Percentiles rank a stretch among this genome's conserved stretches.
Evolutionary conservation across 2,329 filamentous ascomycete species (phyloP).

Genomic region (Fusarium burgessii): DNA sequence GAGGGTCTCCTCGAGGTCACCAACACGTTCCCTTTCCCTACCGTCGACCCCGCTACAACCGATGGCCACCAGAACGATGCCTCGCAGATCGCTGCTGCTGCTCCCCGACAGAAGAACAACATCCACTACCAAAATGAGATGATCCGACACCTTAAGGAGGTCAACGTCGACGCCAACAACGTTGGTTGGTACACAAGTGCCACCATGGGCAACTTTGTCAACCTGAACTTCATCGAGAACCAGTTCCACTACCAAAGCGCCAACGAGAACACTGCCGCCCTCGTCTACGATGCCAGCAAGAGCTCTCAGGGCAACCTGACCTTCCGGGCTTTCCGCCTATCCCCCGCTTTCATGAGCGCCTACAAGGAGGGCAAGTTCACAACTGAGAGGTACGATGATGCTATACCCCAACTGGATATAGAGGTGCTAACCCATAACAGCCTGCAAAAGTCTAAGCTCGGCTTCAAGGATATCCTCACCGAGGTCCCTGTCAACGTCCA

Average conservation of each 20-base stretch:
- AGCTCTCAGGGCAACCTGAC: slow-evolving; percentile 93
- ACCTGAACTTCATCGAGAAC: slow-evolving; percentile 95
- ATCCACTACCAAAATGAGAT: slow-evolving; percentile 92
- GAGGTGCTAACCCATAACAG: slow-evolving; percentile 59
- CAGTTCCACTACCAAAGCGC: slow-evolving; percentile 97
- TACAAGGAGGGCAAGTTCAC: slow-evolving; percentile 99
- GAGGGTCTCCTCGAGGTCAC: slow-evolving; percentile 87
- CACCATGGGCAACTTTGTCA: slow-evolving; percentile 99
- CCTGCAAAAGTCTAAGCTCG: slow-evolving; percentile 92
- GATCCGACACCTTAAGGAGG: slow-evolving; percentile 95
- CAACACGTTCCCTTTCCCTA: slow-evolving; percentile 94
- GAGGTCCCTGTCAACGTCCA: slow-evolving; percentile 91
- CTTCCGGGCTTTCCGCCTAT: slow-evolving; percentile 90
- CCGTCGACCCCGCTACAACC: slow-evolving; percentile 76
- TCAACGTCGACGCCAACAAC: slow-evolving; percentile 98
- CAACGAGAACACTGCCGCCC: slow-evolving; percentile 86
- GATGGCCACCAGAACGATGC: slow-evolving; percentile 82
- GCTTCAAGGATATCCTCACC: slow-evolving; percentile 92
- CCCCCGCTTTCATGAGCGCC: slow-evolving; percentile 86
- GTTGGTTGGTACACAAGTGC: slow-evolving; percentile 99
- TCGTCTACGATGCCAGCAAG: slow-evolving; percentile 95
- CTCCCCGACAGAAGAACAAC: slow-evolving; percentile 92
- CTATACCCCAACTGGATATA: background rate
- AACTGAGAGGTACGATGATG: slow-evolving; percentile 80
- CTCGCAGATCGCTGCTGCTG: slow-evolving; percentile 83